Evolutionary conservation across 805 yeast species (phyloP).

Genomic region (Suhomyces sp.): DNA sequence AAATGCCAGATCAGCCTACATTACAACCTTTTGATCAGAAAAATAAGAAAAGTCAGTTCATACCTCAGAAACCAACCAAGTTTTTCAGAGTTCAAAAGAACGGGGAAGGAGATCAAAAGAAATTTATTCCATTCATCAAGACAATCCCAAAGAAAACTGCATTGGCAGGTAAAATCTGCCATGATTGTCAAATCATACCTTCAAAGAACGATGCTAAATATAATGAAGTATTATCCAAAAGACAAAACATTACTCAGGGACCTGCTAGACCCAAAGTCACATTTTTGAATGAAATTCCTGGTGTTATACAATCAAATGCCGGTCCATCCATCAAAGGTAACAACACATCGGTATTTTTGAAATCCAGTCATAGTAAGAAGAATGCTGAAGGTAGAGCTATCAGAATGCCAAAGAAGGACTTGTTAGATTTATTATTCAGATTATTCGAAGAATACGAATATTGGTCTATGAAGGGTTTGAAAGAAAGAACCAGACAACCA

Average conservation of each 20-base stretch:
- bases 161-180: slow-evolving; percentile 80
- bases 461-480: slow-evolving; percentile 92
- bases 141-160: slow-evolving; percentile 89
- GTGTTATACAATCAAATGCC: slow-evolving; percentile 81
- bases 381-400: slow-evolving; percentile 80
- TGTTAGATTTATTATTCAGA: slow-evolving; percentile 82
- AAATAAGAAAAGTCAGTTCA: slow-evolving; percentile 5
- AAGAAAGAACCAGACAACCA: slow-evolving; percentile 93
- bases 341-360: slow-evolving; percentile 66
- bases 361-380: slow-evolving; percentile 33
- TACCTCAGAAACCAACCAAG: slow-evolving; percentile 14
- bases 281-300: slow-evolving; percentile 74
- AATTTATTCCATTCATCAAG: slow-evolving; percentile 75
- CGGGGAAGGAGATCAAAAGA: slow-evolving; percentile 19
- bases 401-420: slow-evolving; percentile 89
- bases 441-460: slow-evolving; percentile 93
- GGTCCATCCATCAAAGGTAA: slow-evolving; percentile 77
- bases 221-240: slow-evolving; percentile 52
- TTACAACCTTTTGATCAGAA: slow-evolving; percentile 34
- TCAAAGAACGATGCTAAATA: slow-evolving; percentile 71
- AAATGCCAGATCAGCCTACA: slow-evolving; percentile 52
- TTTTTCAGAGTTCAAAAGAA: slow-evolving; percentile 34
- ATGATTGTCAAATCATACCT: slow-evolving; percentile 89
- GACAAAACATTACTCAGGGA: slow-evolving; percentile 48
- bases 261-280: slow-evolving; percentile 64